These are phyloP conservation scores for Coniochaeta prunicola DNA, from an alignment of 2,329 filamentous ascomycete genomes.

Conservation along the genomic window DNA sequence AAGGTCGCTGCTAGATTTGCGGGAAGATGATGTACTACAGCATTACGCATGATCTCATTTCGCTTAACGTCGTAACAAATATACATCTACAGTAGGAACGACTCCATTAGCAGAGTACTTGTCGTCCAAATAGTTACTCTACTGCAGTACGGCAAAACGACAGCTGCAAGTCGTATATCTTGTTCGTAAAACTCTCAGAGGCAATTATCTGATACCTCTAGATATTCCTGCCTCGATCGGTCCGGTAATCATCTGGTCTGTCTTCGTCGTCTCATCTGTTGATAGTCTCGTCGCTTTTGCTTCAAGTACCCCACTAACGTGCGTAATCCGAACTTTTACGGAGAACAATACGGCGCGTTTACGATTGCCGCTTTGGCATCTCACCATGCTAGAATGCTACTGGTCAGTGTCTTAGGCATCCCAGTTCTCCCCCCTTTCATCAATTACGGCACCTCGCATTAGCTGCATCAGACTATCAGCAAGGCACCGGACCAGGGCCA, in stretches of 20 bases:
- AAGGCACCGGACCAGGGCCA: not conserved
- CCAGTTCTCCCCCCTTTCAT: conserved; percentile 13
- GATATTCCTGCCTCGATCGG: no score
- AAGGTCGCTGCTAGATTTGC: not conserved
- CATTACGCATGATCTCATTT: not conserved
- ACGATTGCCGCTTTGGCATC: not conserved
- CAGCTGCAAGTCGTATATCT: no score
- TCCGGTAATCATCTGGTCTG: no score
- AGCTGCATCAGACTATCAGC: not conserved
- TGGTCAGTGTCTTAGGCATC: conserved; percentile 5
- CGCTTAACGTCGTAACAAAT: not conserved
- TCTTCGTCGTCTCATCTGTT: no score
- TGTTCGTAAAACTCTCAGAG: no score
- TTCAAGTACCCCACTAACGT: not conserved
- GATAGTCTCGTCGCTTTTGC: no score
- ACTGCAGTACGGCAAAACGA: no score
- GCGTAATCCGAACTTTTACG: not conserved
- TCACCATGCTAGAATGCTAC: not conserved
- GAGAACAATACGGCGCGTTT: not conserved
- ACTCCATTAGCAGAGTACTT: not conserved
- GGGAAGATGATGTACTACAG: not conserved
- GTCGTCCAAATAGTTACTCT: no score
- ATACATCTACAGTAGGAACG: not conserved
- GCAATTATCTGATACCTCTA: no score
- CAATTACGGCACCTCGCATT: conserved; percentile 1